Conservation (phyloP, 1,284 basidiomycete genomes). For the Fistulinella cinereoalba region DNA sequence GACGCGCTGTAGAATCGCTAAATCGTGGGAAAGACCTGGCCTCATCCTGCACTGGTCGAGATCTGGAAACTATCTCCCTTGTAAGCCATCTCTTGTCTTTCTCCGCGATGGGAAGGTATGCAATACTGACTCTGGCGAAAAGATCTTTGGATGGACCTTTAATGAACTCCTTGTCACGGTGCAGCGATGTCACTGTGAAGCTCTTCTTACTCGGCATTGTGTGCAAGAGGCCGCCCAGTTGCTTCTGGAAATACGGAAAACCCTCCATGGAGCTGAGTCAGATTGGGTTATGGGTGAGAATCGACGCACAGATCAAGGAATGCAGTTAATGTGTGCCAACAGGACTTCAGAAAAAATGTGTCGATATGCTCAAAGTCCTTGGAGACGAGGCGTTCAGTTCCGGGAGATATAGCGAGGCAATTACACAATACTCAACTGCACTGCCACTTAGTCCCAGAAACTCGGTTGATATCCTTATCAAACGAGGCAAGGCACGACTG, state of each 20-base stretch:
- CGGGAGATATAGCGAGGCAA: neutral
- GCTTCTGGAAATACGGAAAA: neutral
- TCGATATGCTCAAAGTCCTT: neutral
- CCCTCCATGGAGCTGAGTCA: neutral
- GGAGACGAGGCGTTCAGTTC: constrained; percentile 1
- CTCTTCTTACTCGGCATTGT: neutral
- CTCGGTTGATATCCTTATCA: neutral
- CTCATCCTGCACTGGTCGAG: neutral
- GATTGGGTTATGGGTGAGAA: neutral
- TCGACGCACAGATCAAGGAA: neutral
- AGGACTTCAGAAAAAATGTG: constrained; percentile 6
- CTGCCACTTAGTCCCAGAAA: constrained; percentile 3
- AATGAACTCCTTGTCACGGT: neutral
- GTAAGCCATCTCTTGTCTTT: neutral
- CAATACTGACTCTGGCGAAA: neutral
- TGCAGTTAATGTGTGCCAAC: neutral
- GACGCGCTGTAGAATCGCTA: neutral
- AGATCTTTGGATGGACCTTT: neutral
- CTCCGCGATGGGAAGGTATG: neutral
- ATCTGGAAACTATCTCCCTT: neutral
- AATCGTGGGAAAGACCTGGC: neutral
- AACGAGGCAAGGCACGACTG: constrained; percentile 5
- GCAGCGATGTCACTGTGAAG: constrained; percentile 1
- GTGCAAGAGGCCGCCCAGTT: neutral
- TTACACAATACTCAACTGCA: constrained; percentile 3